phyloP scores from a whole-genome alignment of 75 land plant genomes.

The Cupressus sempervirens region DNA sequence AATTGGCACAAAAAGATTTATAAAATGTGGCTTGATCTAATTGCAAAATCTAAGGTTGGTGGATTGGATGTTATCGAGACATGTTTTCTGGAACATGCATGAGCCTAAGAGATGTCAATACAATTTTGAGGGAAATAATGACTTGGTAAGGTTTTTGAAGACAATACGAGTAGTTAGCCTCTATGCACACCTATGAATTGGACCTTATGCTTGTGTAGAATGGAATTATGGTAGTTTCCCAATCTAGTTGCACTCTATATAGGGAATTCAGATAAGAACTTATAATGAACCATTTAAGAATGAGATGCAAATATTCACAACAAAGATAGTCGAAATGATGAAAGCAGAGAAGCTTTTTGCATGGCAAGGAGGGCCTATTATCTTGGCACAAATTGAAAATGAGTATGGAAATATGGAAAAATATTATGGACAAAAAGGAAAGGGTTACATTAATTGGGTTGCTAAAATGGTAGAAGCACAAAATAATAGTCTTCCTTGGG shows the following conservation, averaged over 20 bases:
- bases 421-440: constrained; percentile 42
- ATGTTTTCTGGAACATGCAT: constrained; percentile 15
- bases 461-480: no score
- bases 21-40: constrained; percentile 22
- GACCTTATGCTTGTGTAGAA: constrained; percentile 92
- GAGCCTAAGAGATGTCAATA: constrained; percentile 18
- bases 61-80: constrained; percentile 23
- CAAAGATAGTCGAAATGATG: no score
- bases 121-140: constrained; percentile 73
- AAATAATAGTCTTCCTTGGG: no score
- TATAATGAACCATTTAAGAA: no score
- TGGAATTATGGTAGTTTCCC: constrained; percentile 99
- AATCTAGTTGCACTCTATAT: constrained; percentile 70
- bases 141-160: constrained; percentile 70
- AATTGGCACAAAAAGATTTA: no score
- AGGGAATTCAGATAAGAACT: constrained; percentile 72
- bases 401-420: constrained; percentile 54
- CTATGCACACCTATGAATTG: constrained; percentile 78
- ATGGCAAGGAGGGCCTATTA: constrained; percentile 84
- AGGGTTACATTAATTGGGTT: no score
- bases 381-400: constrained; percentile 78
- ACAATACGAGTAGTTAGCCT: constrained; percentile 69
- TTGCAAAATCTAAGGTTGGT: constrained; percentile 17
- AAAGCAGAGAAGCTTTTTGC: constrained; percentile 50
- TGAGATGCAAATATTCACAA: no score